Evolutionary conservation across 2,329 filamentous ascomycete species (phyloP), one percentile per base, ranked within the genome.

Genomic region (Pestalotiopsis sp.): DNA sequence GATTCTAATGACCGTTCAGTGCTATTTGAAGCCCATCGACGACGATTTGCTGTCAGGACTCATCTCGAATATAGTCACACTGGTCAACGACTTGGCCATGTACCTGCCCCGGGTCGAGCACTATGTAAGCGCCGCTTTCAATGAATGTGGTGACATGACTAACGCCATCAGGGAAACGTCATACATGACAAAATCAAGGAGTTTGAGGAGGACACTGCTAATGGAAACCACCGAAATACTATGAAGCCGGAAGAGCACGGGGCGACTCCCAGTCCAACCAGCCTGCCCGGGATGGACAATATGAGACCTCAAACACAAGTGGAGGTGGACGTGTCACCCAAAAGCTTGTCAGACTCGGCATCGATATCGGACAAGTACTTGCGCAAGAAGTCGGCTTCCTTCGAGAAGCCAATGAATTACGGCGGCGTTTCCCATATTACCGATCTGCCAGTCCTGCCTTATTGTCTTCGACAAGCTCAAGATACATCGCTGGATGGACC

Each of bases 381-480:
- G 12, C 25, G 58, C 14, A 67, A 63, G 41, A 67, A 67, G 41
- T 62, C 58, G 20, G 25, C 23, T 7, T 63, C 56, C 3, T 49
- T 49, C 17, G 59, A 63, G 14, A 63, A 62, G 38, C 13, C 31
- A 17, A 59, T 31, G 64, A 60, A 20, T 25, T 38, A 38, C 56
- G 60, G 27, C 31, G 45, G 56, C 20, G 56, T 56, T 4, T 27
- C 39, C n/a, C 59, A 52, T 4, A 45, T 63, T 57, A 39, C 23
- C 14, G 66, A 65, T 4, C 62, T 59, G 27, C 63, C 68, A n/a
- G 63, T 66, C 2, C 62, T 70, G 39, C 68, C 68, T 3, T 70
- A 68, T 20, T 70, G 66, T 23, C 59, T 70, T 13, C 64, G 65
- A 20, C 64, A 64, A 49, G 68, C 68, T 6, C 66, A 64, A 38